These are phyloP conservation scores for Pseudopithomyces maydicus DNA, from an alignment of 2,329 filamentous ascomycete genomes.

Conservation along the genomic window DNA sequence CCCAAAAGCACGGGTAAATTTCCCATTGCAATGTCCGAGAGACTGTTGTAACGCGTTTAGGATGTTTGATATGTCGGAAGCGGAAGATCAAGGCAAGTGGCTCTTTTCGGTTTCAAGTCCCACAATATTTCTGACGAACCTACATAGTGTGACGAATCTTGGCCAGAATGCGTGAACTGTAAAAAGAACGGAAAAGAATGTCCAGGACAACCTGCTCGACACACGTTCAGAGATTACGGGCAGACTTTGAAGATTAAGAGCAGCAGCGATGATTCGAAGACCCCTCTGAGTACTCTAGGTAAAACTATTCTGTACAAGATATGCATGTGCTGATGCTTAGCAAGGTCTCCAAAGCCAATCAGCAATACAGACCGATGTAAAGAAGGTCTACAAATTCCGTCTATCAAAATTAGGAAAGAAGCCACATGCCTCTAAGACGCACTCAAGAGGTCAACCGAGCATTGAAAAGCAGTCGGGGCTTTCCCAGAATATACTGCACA, in stretches of 20 bases:
- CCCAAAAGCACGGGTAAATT: constrained; percentile 35
- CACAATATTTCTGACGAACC: background rate
- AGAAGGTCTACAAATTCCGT: constrained; percentile 33
- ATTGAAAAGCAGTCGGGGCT: constrained; percentile 17
- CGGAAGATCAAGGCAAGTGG: constrained; percentile 36
- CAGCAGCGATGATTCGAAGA: background rate
- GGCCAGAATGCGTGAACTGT: constrained; percentile 41
- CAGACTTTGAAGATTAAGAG: constrained; percentile 18
- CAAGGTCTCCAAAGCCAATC: constrained; percentile 20
- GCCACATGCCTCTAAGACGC: constrained; percentile 6
- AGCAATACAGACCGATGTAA: constrained; percentile 32
- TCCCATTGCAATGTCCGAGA: no score
- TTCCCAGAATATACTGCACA: constrained; percentile 17
- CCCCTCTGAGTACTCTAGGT: background rate
- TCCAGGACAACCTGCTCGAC: constrained; percentile 39
- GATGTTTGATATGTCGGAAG: constrained; percentile 38
- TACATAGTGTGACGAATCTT: constrained; percentile 37
- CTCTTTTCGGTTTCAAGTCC: background rate
- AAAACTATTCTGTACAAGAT: background rate
- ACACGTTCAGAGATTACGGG: constrained; percentile 39
- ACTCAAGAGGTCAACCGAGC: constrained; percentile 9
- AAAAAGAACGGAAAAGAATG: constrained; percentile 40
- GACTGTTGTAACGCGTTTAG: background rate
- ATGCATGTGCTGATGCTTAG: background rate
- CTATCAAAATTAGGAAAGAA: constrained; percentile 21